Percentiles rank a stretch among this genome's conserved stretches.
Conservation (phyloP, 768 basidiomycete genomes). For the Agrocybe chaxingu region DNA sequence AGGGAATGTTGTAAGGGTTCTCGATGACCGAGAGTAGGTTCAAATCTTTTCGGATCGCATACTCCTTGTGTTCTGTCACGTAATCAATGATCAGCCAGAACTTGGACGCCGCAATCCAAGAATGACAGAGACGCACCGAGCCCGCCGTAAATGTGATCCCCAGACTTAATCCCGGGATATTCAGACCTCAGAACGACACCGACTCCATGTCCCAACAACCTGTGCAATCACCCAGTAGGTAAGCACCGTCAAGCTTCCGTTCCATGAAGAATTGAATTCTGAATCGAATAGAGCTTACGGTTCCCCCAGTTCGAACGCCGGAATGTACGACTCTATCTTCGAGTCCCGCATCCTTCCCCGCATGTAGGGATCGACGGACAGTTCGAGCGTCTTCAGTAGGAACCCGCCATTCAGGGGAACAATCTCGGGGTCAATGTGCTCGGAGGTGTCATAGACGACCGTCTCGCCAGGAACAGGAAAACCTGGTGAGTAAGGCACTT, state of each 20-base stretch:
- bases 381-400: conserved; percentile 46
- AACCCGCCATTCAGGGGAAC: conserved; percentile 42
- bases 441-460: conserved; percentile 37
- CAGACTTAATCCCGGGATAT: conserved; percentile 24
- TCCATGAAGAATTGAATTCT: background rate
- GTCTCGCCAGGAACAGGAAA: conserved; percentile 21
- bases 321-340: conserved; percentile 21
- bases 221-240: conserved; percentile 2
- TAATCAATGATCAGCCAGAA: background rate
- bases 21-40: conserved; percentile 24
- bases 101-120: too few relatives aligned
- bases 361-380: conserved; percentile 44
- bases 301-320: conserved; percentile 29
- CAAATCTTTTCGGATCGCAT: conserved; percentile 26
- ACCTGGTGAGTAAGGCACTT: background rate
- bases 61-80: conserved; percentile 37
- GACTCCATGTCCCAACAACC: conserved; percentile 32
- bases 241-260: background rate
- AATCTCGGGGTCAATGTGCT: conserved; percentile 48
- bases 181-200: conserved; percentile 46
- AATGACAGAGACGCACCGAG: conserved; percentile 15
- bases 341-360: conserved; percentile 34
- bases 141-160: conserved; percentile 38
- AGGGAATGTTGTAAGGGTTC: conserved; percentile 44
- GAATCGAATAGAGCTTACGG: conserved; percentile 25